Base-by-base conservation (phyloP, 257 asterid species). In the Solanum virginianum region DNA sequence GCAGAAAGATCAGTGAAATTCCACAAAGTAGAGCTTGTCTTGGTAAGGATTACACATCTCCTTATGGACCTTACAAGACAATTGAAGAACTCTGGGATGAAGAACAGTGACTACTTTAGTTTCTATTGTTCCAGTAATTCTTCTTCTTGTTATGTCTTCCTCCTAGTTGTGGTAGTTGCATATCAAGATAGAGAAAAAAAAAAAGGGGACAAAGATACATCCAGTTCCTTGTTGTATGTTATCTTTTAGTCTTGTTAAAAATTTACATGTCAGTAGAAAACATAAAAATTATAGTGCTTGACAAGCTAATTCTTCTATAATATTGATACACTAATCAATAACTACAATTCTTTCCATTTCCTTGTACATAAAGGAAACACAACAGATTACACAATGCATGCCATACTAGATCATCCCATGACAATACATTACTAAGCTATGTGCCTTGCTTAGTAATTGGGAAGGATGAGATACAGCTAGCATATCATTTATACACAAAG, bases 71-170 rank as follows among this genome's bases (percentile, higher is more conserved):
- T 88, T 93, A 89, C 88, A 91, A 84, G 85, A 92, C 95, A 41
- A 83, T 84, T 69, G 85, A 91, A n/a, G 88, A 92, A 51, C 91
- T 94, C 17, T 94, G 98, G 96, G 94, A 92, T 86, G 92, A 68
- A 49, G 85, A 92, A 56, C 56, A 83, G 43, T 91, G 83, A 90
- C 70, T 12, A 15, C n/a, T 6, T 14, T 2, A 81, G 10, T 22
- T 74, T 47, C 4, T 7, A n/a, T 51, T 8, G 20, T 43, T 71
- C 57, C 20, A 12, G 81, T 22, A 47, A 47, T 47, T 75, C 81
- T 75, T 74, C 15, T n/a, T 49, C 2, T n/a, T 47, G 4, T 47
- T 3, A 45, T 74, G 13, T 8, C 59, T 75, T 14, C 81, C 60
- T 75, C 57, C 43, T 75, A 22, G 24, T 75, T 75, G 43, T 2